A percentile compares a stretch with the other conserved stretches of the same genome.
Conservation (phyloP, 1,284 basidiomycete genomes). For the Cryptococcus hybrid region DNA sequence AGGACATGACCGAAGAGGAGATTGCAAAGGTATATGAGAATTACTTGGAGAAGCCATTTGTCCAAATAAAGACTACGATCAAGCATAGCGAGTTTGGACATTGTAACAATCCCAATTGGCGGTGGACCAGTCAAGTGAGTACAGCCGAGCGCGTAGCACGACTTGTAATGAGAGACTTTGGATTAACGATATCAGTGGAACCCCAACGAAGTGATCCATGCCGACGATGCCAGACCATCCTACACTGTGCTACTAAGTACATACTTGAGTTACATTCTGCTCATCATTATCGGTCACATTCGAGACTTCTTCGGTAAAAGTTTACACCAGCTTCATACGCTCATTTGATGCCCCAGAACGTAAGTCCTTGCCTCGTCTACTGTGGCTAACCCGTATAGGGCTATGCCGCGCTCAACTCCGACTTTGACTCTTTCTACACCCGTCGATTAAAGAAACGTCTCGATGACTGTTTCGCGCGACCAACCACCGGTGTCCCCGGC, state of each 20-base stretch:
- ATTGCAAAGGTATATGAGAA: conserved; percentile 39
- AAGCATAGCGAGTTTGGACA: conserved; percentile 50
- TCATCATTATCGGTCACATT: conserved; percentile 87
- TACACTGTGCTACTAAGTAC: conserved; percentile 90
- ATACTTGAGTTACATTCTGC: conserved; percentile 80
- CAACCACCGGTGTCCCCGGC: conserved; percentile 91
- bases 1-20: conserved; percentile 21
- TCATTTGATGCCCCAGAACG: conserved; percentile 77
- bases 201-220: conserved; percentile 53
- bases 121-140: conserved; percentile 47
- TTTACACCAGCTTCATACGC: conserved; percentile 69
- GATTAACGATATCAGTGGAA: conserved; percentile 33
- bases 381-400: conserved; percentile 58
- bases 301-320: conserved; percentile 94
- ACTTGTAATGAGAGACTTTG: background rate
- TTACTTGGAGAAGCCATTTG: conserved; percentile 41
- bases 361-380: conserved; percentile 51
- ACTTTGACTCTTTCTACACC: conserved; percentile 99
- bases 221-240: conserved; percentile 67
- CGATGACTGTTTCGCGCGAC: conserved; percentile 94
- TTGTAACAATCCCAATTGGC: conserved; percentile 47
- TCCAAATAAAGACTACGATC: conserved; percentile 34
- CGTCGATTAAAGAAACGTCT: conserved; percentile 90
- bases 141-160: no score
- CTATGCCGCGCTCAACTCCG: conserved; percentile 94